Conservation (phyloP, 2,329 filamentous ascomycete genomes). For the Harringtonia lauricola region DNA sequence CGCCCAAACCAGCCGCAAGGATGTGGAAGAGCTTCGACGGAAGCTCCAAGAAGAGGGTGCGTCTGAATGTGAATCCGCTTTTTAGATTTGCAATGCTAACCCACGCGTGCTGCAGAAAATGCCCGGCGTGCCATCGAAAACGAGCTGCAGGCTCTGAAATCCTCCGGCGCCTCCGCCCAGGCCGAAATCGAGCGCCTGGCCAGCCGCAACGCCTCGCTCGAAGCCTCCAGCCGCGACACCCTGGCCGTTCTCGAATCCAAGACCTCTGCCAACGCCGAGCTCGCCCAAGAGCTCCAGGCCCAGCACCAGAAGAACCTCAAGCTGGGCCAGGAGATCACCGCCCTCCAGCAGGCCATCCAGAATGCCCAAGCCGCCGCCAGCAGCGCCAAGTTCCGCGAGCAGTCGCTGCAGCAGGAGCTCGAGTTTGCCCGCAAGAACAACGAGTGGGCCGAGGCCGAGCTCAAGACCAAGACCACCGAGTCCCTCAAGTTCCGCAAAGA, state of each 20-base stretch:
- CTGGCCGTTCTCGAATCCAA: conserved; percentile 84
- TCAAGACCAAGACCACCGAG: conserved; percentile 82
- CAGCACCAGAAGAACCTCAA: conserved; percentile 84
- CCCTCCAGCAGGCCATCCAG: conserved; percentile 75
- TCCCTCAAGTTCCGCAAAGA: conserved; percentile 87
- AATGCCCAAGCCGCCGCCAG: conserved; percentile 68
- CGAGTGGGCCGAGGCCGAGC: conserved; percentile 85
- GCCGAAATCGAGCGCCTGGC: conserved; percentile 67
- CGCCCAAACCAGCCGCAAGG: conserved; percentile 72
- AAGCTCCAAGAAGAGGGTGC: conserved; percentile 76
- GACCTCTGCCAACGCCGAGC: conserved; percentile 71
- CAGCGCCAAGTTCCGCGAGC: conserved; percentile 80
- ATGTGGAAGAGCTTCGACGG: conserved; percentile 69
- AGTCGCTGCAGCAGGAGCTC: conserved; percentile 81
- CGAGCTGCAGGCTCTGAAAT: conserved; percentile 68
- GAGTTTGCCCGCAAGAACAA: conserved; percentile 80
- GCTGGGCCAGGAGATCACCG: conserved; percentile 69
- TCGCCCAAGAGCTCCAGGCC: conserved; percentile 75
- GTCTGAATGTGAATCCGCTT: conserved; percentile 12
- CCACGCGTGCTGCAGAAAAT: conserved; percentile 46
- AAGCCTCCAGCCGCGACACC: conserved; percentile 86
- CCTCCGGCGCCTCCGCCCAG: conserved; percentile 61
- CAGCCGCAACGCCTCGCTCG: conserved; percentile 73
- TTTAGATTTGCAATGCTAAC: no score
- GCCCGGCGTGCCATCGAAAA: conserved; percentile 65